Percentiles rank a stretch among this genome's conserved stretches.
phyloP scores from a whole-genome alignment of 139 green algal species.

The Coelastrella sp. region DNA sequence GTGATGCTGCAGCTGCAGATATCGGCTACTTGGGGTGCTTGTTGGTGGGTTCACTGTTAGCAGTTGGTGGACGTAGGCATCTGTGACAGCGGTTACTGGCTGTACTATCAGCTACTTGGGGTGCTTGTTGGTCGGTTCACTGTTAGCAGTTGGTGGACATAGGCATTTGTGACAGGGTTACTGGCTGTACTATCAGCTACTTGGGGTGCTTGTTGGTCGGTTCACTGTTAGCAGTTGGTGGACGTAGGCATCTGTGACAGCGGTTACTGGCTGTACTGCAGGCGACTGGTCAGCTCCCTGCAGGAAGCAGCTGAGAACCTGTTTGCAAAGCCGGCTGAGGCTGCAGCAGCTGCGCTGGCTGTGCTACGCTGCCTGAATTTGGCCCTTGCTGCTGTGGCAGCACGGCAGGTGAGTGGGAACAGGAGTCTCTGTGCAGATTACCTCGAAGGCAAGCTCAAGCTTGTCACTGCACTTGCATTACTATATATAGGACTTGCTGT shows the following conservation, averaged over 20 bases:
- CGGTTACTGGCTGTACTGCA: neutral
- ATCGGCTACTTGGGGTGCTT: neutral
- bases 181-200: neutral
- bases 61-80: neutral
- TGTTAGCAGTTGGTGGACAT: neutral
- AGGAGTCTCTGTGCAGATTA: neutral
- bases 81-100: too few relatives aligned
- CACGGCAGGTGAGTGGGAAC: neutral
- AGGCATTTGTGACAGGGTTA: too few relatives aligned
- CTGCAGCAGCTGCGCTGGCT: neutral
- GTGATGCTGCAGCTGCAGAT: neutral
- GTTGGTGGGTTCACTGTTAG: too few relatives aligned
- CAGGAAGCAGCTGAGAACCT: neutral
- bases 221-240: neutral
- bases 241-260: neutral
- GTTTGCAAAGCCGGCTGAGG: neutral
- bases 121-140: too few relatives aligned
- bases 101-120: neutral
- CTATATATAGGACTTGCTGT: too few relatives aligned
- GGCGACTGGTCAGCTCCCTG: neutral
- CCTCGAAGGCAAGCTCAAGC: too few relatives aligned
- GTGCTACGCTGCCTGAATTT: constrained; percentile 30
- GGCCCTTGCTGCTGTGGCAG: neutral
- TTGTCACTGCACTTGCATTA: too few relatives aligned
- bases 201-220: too few relatives aligned